Evolutionary conservation across 495 filamentous ascomycete genomes (phyloP), one percentile per base, ranked within the genome.

Genomic region (Parathielavia hyrcaniae): DNA sequence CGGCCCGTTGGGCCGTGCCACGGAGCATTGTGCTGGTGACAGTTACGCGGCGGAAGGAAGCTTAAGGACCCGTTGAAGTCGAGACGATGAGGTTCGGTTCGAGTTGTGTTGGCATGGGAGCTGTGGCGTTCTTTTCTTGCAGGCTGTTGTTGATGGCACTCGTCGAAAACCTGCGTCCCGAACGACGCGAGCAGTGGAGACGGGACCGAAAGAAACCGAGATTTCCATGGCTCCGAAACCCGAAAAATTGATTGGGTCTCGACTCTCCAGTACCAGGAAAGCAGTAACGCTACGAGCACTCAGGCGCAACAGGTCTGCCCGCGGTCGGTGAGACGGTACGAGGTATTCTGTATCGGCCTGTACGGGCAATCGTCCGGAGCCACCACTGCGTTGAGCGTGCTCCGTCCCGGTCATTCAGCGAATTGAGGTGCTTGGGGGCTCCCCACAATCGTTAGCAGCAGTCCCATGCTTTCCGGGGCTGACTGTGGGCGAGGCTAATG

Each of bases 1-100:
- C 73, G 56, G 67, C 82, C 65, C 70, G 71, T 69, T 71, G 74
- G 45, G 71, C 72, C 46, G 64, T 66, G 68, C 73, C 80, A 45
- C 77, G 78, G 52, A 81, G 66, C 80, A 81, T 82, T 30, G 26
- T 30, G 36, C 26, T 71, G 55, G 38, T 22, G 19, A 41, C 16
- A 5, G 23, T 36, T 16, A 12, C 10, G 16, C 30, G 39, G n/a
- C 20, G 44, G 1, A 16, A 12, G 6, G 32, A 45, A 52, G 6
- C 20, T 6, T 30, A 30, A 22, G 5, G 17, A 30, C 56, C 13
- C 32, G 49, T 53, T 30, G 13, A 20, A 8, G 26, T 22, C 38
- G 23, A 30, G 26, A n/a, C n/a, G 32, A 48, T 47, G 41, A 9
- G 14, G 30, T 38, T 47, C 16, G 14, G 30, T 38, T 47, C 17